phyloP scores from a whole-genome alignment of 2,329 filamentous ascomycete species.

The Sporothrix euskadiensis region DNA sequence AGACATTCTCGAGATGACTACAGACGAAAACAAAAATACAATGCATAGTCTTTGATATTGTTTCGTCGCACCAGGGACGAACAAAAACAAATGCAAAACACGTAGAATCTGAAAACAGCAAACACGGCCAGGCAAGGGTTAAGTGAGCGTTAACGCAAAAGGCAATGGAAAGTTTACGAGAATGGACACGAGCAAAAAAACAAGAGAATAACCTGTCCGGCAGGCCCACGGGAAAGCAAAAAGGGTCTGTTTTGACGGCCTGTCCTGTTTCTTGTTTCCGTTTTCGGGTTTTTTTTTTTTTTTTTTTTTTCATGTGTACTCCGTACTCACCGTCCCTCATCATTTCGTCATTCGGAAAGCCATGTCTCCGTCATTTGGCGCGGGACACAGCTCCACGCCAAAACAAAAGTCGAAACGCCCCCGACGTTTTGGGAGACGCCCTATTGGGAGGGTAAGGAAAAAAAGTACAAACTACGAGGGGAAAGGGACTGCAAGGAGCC shows the following conservation, averaged over 20 bases:
- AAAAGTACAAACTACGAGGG: not conserved
- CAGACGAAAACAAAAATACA: not conserved
- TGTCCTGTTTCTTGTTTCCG: not conserved
- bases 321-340: not conserved
- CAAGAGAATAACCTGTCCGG: not conserved
- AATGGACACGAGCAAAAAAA: not conserved
- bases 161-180: not conserved
- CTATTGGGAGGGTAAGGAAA: not conserved
- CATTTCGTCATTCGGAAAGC: conserved; percentile 13
- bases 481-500: not conserved
- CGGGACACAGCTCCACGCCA: conserved; percentile 12
- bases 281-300: not conserved
- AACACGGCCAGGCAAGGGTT: not conserved
- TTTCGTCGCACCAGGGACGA: conserved; percentile 15
- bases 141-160: not conserved
- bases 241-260: not conserved
- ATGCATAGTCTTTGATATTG: conserved; percentile 15
- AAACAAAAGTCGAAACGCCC: conserved; percentile 30
- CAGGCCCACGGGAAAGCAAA: not conserved
- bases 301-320: too few species aligned
- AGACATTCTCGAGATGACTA: not conserved
- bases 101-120: not conserved
- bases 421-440: conserved; percentile 26
- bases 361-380: conserved; percentile 17
- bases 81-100: conserved; percentile 9